A percentile compares a stretch with the other conserved stretches of the same genome.
phyloP scores from a whole-genome alignment of 176 grass and related monocot genomes.

The Oryza glaberrima region DNA sequence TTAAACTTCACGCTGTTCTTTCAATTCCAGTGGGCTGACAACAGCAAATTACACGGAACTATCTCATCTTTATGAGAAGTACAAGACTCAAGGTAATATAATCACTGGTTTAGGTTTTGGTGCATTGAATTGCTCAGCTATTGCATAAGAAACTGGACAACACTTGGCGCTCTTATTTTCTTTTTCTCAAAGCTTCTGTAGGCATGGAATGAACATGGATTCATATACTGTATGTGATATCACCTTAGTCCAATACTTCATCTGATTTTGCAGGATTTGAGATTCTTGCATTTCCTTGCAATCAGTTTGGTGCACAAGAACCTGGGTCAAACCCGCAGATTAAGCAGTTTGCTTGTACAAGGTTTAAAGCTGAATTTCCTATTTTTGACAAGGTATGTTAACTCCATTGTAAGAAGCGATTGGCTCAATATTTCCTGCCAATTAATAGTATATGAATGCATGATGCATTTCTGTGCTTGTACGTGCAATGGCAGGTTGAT shows the following conservation, averaged over 20 bases:
- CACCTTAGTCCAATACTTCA: slow-evolving; percentile 31
- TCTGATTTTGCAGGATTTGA: slow-evolving; percentile 79
- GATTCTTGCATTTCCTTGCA: slow-evolving; percentile 97
- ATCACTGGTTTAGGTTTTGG: slow-evolving; percentile 9
- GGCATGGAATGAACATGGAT: not conserved
- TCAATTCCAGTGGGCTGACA: slow-evolving; percentile 76
- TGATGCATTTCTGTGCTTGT: slow-evolving; percentile 1
- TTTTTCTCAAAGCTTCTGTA: not conserved
- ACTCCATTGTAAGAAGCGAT: not conserved
- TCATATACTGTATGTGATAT: not conserved
- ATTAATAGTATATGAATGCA: slow-evolving; percentile 29
- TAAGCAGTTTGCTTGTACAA: slow-evolving; percentile 98
- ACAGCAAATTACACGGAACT: slow-evolving; percentile 94
- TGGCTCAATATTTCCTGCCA: not conserved
- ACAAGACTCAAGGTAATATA: slow-evolving; percentile 90
- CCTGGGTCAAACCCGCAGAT: slow-evolving; percentile 94
- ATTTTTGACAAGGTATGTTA: slow-evolving; percentile 95
- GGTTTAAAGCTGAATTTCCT: slow-evolving; percentile 99
- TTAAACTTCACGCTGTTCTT: slow-evolving; percentile 29
- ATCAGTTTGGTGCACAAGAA: slow-evolving; percentile 98
- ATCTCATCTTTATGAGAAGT: slow-evolving; percentile 98
- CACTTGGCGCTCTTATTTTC: not conserved
- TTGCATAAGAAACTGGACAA: not conserved
- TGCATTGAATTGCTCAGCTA: slow-evolving; percentile 2
- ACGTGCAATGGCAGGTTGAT: slow-evolving; percentile 71